These are phyloP conservation scores for Aspergillus sparsus DNA, from an alignment of 495 filamentous ascomycete genomes.

Conservation along the genomic window DNA sequence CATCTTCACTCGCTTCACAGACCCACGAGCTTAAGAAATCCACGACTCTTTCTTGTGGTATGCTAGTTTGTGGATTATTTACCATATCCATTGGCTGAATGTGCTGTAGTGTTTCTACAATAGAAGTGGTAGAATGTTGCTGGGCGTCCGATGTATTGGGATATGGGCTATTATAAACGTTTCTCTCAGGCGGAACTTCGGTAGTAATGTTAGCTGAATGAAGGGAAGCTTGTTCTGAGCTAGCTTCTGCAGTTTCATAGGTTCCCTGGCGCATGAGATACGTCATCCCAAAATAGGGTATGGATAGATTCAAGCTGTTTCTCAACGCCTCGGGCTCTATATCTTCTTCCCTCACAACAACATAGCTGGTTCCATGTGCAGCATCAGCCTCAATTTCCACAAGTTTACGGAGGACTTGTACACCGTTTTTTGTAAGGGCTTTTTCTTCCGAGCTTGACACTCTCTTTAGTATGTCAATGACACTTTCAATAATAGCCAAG, in stretches of 20 bases:
- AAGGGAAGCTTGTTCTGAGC: too few species aligned
- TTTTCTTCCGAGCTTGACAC: conserved; percentile 26
- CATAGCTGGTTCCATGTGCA: not conserved
- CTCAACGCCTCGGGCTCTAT: not conserved
- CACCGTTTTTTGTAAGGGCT: not conserved
- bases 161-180: too few species aligned
- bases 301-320: conserved; percentile 21
- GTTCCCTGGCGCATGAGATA: conserved; percentile 31
- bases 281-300: conserved; percentile 43
- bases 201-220: too few species aligned
- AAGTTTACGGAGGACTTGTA: not conserved
- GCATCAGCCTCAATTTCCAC: conserved; percentile 4
- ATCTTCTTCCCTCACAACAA: not conserved
- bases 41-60: too few species aligned
- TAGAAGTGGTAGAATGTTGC: too few species aligned
- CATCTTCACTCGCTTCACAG: too few species aligned
- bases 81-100: too few species aligned
- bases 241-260: not conserved
- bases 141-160: too few species aligned
- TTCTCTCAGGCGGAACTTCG: too few species aligned
- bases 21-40: too few species aligned
- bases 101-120: too few species aligned
- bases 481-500: conserved; percentile 25
- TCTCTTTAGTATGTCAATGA: conserved; percentile 42
- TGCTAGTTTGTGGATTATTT: too few species aligned